A percentile compares a stretch with the other conserved stretches of the same genome.
Evolutionary conservation across 345 rosid species (phyloP).

Genomic region (Populus ilicifolia): DNA sequence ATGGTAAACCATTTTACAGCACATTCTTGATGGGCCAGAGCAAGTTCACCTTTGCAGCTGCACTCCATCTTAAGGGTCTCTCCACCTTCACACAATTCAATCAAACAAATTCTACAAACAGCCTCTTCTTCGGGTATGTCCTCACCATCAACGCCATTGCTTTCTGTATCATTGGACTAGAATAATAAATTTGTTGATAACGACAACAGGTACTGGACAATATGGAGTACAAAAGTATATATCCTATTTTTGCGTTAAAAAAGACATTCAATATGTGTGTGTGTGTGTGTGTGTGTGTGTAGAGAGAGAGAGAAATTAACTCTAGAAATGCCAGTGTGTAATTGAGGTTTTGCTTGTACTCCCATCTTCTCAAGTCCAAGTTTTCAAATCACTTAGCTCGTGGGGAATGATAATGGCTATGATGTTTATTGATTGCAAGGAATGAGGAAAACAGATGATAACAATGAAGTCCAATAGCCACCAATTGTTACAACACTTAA

Average conservation of each 20-base stretch:
- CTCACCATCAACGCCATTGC: slow-evolving; percentile 57
- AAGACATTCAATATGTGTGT: too few relatives aligned
- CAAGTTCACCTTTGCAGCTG: slow-evolving; percentile 98
- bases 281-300: too few relatives aligned
- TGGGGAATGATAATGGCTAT: too few relatives aligned
- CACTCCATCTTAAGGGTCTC: slow-evolving; percentile 97
- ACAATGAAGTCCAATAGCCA: too few relatives aligned
- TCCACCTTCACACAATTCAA: slow-evolving; percentile 89
- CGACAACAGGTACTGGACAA: neutral
- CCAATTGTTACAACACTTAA: too few relatives aligned
- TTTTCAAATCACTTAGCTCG: too few relatives aligned
- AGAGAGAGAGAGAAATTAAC: too few relatives aligned
- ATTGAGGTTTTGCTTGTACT: too few relatives aligned
- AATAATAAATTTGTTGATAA: slow-evolving; percentile 10
- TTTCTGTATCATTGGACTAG: slow-evolving; percentile 39
- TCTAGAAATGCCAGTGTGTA: too few relatives aligned
- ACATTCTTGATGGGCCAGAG: slow-evolving; percentile 89
- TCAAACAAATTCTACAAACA: slow-evolving; percentile 85
- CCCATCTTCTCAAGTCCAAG: too few relatives aligned
- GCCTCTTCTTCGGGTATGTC: slow-evolving; percentile 96
- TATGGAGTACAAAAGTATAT: neutral
- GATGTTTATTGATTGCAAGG: too few relatives aligned
- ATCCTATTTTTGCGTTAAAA: neutral
- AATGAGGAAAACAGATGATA: too few relatives aligned
- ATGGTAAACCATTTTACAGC: slow-evolving; percentile 93